Conservation (phyloP, 495 filamentous ascomycete genomes). For the Neurospora cerealis region DNA sequence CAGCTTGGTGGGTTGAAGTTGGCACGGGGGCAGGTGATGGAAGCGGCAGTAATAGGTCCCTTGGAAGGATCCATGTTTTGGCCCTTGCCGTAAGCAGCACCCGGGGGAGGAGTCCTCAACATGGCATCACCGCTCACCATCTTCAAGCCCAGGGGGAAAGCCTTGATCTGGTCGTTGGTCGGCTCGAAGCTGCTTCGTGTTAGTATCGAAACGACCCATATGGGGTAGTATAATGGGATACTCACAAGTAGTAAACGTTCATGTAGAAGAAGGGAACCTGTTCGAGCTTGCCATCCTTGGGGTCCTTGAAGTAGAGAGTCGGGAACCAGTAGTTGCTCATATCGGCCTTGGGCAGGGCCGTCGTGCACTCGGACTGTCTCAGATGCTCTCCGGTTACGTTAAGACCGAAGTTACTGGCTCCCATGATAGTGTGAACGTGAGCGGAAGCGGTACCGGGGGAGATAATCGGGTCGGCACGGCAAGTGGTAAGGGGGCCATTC, state of each 20-base stretch:
- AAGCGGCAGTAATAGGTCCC: constrained; percentile 32
- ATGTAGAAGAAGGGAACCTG: constrained; percentile 50
- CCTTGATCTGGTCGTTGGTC: constrained; percentile 46
- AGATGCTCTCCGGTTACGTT: constrained; percentile 49
- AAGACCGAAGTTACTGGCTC: constrained; percentile 60
- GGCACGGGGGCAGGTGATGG: constrained; percentile 36
- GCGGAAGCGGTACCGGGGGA: constrained; percentile 44
- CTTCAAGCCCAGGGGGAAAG: constrained; percentile 61
- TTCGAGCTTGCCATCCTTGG: constrained; percentile 54
- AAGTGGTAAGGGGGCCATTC: constrained; percentile 40
- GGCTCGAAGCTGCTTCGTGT: constrained; percentile 40
- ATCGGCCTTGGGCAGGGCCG: constrained; percentile 55
- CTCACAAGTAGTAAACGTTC: constrained; percentile 64
- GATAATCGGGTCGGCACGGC: constrained; percentile 56
- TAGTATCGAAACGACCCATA: background rate
- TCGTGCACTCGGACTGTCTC: constrained; percentile 53
- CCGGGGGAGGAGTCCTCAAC: constrained; percentile 30
- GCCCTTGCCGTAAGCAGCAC: constrained; percentile 15
- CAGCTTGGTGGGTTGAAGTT: constrained; percentile 43
- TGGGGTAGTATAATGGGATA: background rate
- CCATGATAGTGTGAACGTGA: constrained; percentile 61
- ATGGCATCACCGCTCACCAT: constrained; percentile 59
- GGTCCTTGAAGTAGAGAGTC: constrained; percentile 50
- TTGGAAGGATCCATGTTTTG: constrained; percentile 28
- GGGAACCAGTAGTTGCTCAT: constrained; percentile 75